Percentiles rank a stretch among this genome's conserved stretches.
These are phyloP conservation scores for Lobosporangium transversale DNA, from an alignment of 192 early-diverging fungal species.

Conservation along the genomic window DNA sequence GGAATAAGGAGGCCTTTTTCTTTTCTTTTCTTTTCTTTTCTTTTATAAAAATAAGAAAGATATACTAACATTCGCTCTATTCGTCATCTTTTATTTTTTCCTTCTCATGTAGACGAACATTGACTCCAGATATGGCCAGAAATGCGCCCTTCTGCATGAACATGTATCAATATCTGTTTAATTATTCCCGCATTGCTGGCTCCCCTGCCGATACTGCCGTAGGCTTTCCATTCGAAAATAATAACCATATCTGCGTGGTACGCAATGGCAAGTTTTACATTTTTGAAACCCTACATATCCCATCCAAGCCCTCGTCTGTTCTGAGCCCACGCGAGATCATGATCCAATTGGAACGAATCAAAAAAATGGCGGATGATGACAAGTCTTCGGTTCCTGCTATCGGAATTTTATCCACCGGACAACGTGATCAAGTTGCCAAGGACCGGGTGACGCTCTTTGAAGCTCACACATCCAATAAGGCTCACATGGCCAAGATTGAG, in stretches of 20 bases:
- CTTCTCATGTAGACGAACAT: slow-evolving; percentile 56
- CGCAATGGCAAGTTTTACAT: slow-evolving; percentile 82
- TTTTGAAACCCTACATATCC: slow-evolving; percentile 64
- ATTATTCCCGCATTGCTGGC: slow-evolving; percentile 80
- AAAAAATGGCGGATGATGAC: slow-evolving; percentile 66
- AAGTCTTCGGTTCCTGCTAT: slow-evolving; percentile 60
- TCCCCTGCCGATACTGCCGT: slow-evolving; percentile 72
- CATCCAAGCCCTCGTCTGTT: slow-evolving; percentile 51
- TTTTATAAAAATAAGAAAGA: too few relatives aligned
- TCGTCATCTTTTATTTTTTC: not conserved
- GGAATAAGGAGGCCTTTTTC: not conserved
- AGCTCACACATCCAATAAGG: slow-evolving; percentile 68
- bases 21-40: too few relatives aligned
- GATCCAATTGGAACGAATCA: slow-evolving; percentile 76
- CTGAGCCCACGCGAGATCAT: slow-evolving; percentile 46
- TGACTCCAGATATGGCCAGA: slow-evolving; percentile 77
- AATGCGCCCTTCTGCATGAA: slow-evolving; percentile 79
- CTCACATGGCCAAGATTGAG: slow-evolving; percentile 75
- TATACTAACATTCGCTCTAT: not conserved
- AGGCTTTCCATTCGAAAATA: slow-evolving; percentile 65
- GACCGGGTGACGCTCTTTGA: slow-evolving; percentile 67
- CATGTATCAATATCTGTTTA: slow-evolving; percentile 89
- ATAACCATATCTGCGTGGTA: slow-evolving; percentile 79
- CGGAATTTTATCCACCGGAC: slow-evolving; percentile 64
- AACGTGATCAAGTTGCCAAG: slow-evolving; percentile 64